Evolutionary conservation across 1,284 basidiomycete species (phyloP), one percentile per base, ranked within the genome.

Genomic region (Cryptococcus jaspeensis): DNA sequence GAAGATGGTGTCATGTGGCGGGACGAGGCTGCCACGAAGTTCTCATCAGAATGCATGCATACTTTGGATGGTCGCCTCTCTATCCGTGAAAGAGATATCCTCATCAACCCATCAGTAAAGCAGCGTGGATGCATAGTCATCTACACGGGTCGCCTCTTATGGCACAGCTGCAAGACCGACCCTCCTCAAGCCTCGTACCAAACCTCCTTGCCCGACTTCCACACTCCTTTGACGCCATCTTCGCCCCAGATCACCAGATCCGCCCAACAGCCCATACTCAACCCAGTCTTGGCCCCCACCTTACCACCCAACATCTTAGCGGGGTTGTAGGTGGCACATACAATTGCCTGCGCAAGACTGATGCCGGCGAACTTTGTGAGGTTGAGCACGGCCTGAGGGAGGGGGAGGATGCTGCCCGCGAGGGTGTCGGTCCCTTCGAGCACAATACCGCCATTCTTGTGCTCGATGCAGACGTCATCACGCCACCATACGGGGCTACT

Each of bases 351-450:
- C 22, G 87, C 85, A 11, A 95, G 78, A 22, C 89, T 85, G 66
- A 89, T 88, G 11, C 85, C 86, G 0, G 91, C 90, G 74, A 90
- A 95, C 37, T 81, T 80, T 22, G 85, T 82, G 65, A 95, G 88
- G 76, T 94, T 94, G 52, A 86, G 84, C 37, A 94, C 84, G 59
- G 92, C 76, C 1, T 89, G 59, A 25, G 44, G 52, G 47, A 18
- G 16, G 18, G 25, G 54, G 52, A 41, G 44, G 46, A 37, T 23
- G 50, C 15, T 39, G 28, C 92, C 92, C 2, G 92, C 92, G 50
- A 95, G 84, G 0, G 91, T 94, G 57, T 86, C 82, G 0, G 90
- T 92, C 40, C 88, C 88, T 71, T 90, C 87, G n/a, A 95, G 80
- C 69, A 87, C 89, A 40, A 94, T 83, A 67, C 83, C 86, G 62